phyloP scores from a whole-genome alignment of 257 asterid genomes.

The Prunella vulgaris region DNA sequence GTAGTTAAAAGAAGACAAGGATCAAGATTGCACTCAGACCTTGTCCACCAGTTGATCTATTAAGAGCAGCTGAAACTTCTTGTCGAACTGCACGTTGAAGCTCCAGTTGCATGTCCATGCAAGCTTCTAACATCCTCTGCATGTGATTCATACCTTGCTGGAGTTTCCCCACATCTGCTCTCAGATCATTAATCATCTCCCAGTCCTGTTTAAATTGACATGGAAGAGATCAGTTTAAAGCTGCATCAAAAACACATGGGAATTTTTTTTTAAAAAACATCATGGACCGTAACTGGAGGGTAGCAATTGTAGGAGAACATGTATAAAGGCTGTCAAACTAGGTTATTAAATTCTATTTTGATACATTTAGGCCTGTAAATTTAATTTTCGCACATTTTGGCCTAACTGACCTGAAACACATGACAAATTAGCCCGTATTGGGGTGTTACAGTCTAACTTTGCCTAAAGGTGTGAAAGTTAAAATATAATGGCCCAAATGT shows the following conservation, averaged over 20 bases:
- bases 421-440: not conserved
- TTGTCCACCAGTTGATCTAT: slow-evolving; percentile 66
- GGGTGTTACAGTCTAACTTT: too few relatives aligned
- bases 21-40: slow-evolving; percentile 39
- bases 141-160: slow-evolving; percentile 95
- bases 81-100: slow-evolving; percentile 93
- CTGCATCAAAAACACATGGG: not conserved
- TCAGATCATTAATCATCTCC: slow-evolving; percentile 81
- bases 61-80: slow-evolving; percentile 96
- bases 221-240: not conserved
- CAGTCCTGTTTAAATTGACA: slow-evolving; percentile 48
- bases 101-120: slow-evolving; percentile 99
- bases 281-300: not conserved
- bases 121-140: slow-evolving; percentile 98
- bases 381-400: not conserved
- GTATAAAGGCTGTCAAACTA: not conserved
- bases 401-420: too few relatives aligned
- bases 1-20: not conserved
- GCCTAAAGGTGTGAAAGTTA: not conserved
- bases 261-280: too few relatives aligned
- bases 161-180: slow-evolving; percentile 72
- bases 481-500: not conserved
- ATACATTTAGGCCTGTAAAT: too few relatives aligned
- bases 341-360: too few relatives aligned
- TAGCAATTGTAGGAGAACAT: not conserved